phyloP scores from a whole-genome alignment of 2,329 filamentous ascomycete species.

The Sporothrix brasiliensis region DNA sequence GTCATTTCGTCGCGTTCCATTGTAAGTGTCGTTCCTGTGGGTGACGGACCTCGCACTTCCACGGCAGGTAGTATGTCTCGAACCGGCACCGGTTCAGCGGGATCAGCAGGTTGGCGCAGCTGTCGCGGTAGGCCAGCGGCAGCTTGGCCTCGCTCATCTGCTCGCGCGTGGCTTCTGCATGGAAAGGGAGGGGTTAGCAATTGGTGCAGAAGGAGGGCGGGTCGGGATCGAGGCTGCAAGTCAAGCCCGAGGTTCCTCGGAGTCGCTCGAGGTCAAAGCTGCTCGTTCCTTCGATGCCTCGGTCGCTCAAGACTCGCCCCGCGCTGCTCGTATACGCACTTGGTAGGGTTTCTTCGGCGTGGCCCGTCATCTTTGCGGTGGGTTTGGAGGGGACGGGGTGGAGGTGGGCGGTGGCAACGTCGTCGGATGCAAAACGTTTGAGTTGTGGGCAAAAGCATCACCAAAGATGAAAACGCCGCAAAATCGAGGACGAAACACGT shows the following conservation, averaged over 20 bases:
- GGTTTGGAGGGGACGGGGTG: not conserved
- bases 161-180: conserved; percentile 74
- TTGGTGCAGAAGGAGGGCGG: too few relatives aligned
- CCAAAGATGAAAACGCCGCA: conserved; percentile 5
- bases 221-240: not conserved
- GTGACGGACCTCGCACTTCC: conserved; percentile 87
- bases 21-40: not conserved
- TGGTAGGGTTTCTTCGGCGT: conserved; percentile 29
- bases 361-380: conserved; percentile 27
- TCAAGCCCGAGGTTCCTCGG: not conserved
- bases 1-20: not conserved
- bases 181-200: conserved; percentile 3
- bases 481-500: conserved; percentile 25
- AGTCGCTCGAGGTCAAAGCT: too few relatives aligned
- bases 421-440: not conserved
- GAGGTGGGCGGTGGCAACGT: not conserved
- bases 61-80: conserved; percentile 90
- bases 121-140: conserved; percentile 89
- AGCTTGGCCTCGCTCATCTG: conserved; percentile 92
- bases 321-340: conserved; percentile 18
- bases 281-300: not conserved
- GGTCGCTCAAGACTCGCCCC: not conserved
- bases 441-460: not conserved
- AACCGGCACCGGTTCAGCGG: conserved; percentile 93
- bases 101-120: conserved; percentile 91